A percentile compares a stretch with the other conserved stretches of the same genome.
Conservation (phyloP, 305 asterid genomes). For the Fraxinus angustifolia region DNA sequence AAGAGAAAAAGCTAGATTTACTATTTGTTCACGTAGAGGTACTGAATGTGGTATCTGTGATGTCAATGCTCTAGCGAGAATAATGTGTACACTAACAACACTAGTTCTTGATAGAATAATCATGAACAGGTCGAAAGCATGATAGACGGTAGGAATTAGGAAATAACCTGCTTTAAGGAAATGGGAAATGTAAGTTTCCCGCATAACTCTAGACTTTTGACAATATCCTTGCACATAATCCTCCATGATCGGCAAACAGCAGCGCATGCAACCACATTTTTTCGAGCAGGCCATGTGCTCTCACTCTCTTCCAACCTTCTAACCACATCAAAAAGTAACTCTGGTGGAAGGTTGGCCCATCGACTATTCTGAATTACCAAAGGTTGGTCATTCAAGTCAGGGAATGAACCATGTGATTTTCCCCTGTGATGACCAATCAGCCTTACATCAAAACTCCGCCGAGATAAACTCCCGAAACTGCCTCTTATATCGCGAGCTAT, state of each 20-base stretch:
- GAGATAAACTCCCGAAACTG: slow-evolving; percentile 80
- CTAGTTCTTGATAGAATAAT: neutral
- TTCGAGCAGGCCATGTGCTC: neutral
- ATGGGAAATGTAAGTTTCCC: slow-evolving; percentile 42
- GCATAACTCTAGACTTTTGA: slow-evolving; percentile 63
- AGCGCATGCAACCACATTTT: slow-evolving; percentile 75
- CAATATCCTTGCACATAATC: slow-evolving; percentile 82
- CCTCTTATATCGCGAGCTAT: slow-evolving; percentile 39
- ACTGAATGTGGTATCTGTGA: neutral
- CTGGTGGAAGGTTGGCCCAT: slow-evolving; percentile 96
- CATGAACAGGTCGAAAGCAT: neutral
- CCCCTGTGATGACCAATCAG: slow-evolving; percentile 68
- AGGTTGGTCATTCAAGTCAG: slow-evolving; percentile 55
- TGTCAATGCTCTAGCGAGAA: neutral
- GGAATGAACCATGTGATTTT: slow-evolving; percentile 73
- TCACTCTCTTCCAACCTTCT: neutral
- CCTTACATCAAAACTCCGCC: slow-evolving; percentile 78
- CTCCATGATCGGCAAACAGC: slow-evolving; percentile 96
- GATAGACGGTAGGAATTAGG: neutral
- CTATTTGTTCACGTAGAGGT: slow-evolving; percentile 10
- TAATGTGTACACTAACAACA: neutral
- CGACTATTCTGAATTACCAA: slow-evolving; percentile 61
- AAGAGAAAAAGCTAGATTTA: neutral
- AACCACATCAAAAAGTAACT: slow-evolving; percentile 58
- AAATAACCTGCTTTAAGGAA: neutral